These are phyloP conservation scores for Pezicula radicicola DNA, from an alignment of 2,329 filamentous ascomycete species.

Conservation along the genomic window DNA sequence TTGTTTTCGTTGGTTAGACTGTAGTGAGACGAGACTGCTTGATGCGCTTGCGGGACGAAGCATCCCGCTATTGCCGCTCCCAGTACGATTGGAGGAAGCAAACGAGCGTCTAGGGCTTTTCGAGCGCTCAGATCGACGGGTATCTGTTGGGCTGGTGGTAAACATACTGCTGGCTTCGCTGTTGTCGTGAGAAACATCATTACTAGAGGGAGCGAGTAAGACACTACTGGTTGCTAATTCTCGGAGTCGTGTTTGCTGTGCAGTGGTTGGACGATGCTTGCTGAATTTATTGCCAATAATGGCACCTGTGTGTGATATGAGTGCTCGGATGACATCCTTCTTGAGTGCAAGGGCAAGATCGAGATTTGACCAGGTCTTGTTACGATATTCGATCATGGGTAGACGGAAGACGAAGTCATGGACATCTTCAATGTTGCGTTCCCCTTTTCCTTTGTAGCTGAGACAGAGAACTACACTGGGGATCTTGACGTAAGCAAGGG, in stretches of 20 bases:
- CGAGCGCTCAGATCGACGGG: constrained; percentile 19
- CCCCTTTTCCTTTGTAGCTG: constrained; percentile 93
- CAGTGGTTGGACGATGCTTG: constrained; percentile 77
- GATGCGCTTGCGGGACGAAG: constrained; percentile 21
- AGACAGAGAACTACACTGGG: constrained; percentile 93
- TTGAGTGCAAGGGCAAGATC: constrained; percentile 91
- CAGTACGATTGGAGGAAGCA: constrained; percentile 20
- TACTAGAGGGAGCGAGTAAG: constrained; percentile 24
- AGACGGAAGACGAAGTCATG: constrained; percentile 97
- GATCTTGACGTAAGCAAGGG: constrained; percentile 90
- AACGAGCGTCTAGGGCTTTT: constrained; percentile 27
- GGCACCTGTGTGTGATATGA: constrained; percentile 92
- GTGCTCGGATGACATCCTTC: constrained; percentile 87
- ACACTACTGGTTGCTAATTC: constrained; percentile 72
- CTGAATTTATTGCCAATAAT: constrained; percentile 98
- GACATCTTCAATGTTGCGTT: constrained; percentile 93
- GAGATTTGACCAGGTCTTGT: constrained; percentile 99
- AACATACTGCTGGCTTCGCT: constrained; percentile 26
- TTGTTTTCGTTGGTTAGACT: constrained; percentile 7
- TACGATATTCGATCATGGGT: constrained; percentile 90
- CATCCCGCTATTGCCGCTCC: constrained; percentile 17
- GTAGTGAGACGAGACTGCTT: constrained; percentile 22
- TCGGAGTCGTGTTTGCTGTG: constrained; percentile 74
- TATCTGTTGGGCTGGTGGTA: constrained; percentile 19
- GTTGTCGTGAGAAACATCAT: constrained; percentile 26